phyloP scores from a whole-genome alignment of 306 rosid species.

The Prunus armeniaca region DNA sequence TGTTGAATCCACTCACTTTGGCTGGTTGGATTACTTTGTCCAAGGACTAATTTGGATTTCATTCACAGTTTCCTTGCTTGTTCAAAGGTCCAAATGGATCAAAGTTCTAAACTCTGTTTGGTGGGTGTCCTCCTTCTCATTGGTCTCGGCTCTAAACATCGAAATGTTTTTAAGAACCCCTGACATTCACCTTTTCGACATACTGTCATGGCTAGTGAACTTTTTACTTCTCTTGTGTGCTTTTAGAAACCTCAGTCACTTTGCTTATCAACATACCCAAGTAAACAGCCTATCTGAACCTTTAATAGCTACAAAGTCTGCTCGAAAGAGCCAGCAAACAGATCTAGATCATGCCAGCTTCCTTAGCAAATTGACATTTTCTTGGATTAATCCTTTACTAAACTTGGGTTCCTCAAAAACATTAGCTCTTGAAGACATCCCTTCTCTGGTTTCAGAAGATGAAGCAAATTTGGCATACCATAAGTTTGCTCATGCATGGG shows the following conservation, averaged over 20 bases:
- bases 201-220: constrained; percentile 35
- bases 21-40: constrained; percentile 31
- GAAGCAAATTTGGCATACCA: constrained; percentile 46
- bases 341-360: constrained; percentile 27
- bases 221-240: constrained; percentile 50
- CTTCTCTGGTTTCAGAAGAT: constrained; percentile 59
- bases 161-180: constrained; percentile 32
- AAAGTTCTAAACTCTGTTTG: constrained; percentile 43
- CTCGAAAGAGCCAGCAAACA: constrained; percentile 20
- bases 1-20: constrained; percentile 7
- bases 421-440: constrained; percentile 55
- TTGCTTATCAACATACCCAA: constrained; percentile 9
- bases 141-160: constrained; percentile 45
- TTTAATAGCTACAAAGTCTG: constrained; percentile 29
- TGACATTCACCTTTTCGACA: constrained; percentile 27
- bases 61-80: constrained; percentile 42
- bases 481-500: constrained; percentile 53
- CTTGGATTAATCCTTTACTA: constrained; percentile 68
- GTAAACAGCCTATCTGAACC: constrained; percentile 45
- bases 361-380: constrained; percentile 51
- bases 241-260: constrained; percentile 31
- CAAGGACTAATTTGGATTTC: constrained; percentile 57
- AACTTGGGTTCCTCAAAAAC: constrained; percentile 54
- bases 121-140: constrained; percentile 46
- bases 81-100: constrained; percentile 40